Percentiles rank a stretch among this genome's conserved stretches.
These are phyloP conservation scores for Aspergillus candidus DNA, from an alignment of 2,329 filamentous ascomycete genomes.

Conservation along the genomic window DNA sequence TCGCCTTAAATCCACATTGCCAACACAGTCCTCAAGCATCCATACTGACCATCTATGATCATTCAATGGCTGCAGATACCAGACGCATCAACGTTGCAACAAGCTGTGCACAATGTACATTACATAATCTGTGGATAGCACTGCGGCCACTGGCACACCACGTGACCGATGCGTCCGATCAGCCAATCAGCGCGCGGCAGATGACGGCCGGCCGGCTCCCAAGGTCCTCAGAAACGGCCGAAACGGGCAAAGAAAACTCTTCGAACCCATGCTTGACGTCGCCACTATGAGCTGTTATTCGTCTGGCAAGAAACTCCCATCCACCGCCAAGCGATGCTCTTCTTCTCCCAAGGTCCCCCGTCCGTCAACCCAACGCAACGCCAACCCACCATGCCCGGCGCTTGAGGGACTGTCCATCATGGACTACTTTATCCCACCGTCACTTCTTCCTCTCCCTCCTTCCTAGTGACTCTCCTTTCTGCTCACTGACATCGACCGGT, in stretches of 20 bases:
- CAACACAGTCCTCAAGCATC: too few relatives aligned
- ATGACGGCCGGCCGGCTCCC: slow-evolving; percentile 18
- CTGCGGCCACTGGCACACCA: too few relatives aligned
- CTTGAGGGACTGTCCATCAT: too few relatives aligned
- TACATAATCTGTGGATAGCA: too few relatives aligned
- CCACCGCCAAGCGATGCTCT: slow-evolving; percentile 2
- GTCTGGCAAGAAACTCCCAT: slow-evolving; percentile 3
- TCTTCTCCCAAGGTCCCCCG: slow-evolving; percentile 15
- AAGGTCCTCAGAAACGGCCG: slow-evolving; percentile 26
- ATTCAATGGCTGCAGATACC: too few relatives aligned
- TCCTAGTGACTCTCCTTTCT: not conserved
- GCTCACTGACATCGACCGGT: not conserved
- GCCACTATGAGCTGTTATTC: slow-evolving; percentile 1
- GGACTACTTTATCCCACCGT: not conserved
- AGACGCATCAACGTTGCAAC: too few relatives aligned
- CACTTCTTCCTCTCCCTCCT: too few relatives aligned
- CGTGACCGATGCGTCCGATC: too few relatives aligned
- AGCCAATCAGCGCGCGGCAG: slow-evolving; percentile 1
- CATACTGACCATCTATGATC: too few relatives aligned
- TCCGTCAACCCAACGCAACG: not conserved
- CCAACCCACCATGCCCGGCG: not conserved
- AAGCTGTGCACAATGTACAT: too few relatives aligned
- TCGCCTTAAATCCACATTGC: too few relatives aligned
- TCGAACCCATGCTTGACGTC: slow-evolving; percentile 16
- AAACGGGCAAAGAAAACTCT: slow-evolving; percentile 6